Evolutionary conservation across 164 flowering plant genomes (phyloP).

Genomic region (Paratinospora sagittata): DNA sequence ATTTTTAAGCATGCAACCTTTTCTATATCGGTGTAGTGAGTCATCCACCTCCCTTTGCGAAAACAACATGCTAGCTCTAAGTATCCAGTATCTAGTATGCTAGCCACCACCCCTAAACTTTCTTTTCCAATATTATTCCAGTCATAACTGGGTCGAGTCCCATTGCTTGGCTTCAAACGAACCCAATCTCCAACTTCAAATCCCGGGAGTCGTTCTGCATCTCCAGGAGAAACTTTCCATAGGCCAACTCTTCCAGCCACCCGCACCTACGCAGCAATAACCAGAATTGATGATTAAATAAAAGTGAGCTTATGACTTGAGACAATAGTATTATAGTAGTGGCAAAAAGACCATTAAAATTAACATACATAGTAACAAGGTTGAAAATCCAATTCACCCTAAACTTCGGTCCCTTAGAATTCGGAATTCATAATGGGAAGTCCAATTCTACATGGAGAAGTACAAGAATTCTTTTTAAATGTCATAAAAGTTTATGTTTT

Average conservation of each 20-base stretch:
- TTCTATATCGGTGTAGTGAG: conserved; percentile 79
- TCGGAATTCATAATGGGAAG: too few relatives aligned
- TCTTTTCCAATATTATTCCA: conserved; percentile 84
- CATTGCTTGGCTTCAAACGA: conserved; percentile 71
- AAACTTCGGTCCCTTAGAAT: too few relatives aligned
- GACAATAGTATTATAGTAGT: background rate
- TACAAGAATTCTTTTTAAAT: too few relatives aligned
- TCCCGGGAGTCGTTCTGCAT: conserved; percentile 88
- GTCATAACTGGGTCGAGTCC: conserved; percentile 87
- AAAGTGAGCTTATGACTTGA: background rate
- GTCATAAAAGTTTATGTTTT: too few relatives aligned
- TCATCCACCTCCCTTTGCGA: conserved; percentile 62
- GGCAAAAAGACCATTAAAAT: too few relatives aligned
- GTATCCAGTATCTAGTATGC: conserved; percentile 80
- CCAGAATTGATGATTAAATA: conserved; percentile 1
- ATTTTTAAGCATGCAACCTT: conserved; percentile 64
- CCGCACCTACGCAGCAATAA: conserved; percentile 44
- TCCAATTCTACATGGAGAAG: too few relatives aligned
- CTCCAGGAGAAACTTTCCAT: conserved; percentile 98
- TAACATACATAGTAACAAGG: too few relatives aligned
- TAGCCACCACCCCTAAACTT: conserved; percentile 73
- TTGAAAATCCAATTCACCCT: too few relatives aligned
- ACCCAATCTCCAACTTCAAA: conserved; percentile 99
- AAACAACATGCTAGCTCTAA: conserved; percentile 87
- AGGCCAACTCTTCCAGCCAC: conserved; percentile 68